Conservation (phyloP, 176 grass and related monocot species). For the Lolium multiflorum region DNA sequence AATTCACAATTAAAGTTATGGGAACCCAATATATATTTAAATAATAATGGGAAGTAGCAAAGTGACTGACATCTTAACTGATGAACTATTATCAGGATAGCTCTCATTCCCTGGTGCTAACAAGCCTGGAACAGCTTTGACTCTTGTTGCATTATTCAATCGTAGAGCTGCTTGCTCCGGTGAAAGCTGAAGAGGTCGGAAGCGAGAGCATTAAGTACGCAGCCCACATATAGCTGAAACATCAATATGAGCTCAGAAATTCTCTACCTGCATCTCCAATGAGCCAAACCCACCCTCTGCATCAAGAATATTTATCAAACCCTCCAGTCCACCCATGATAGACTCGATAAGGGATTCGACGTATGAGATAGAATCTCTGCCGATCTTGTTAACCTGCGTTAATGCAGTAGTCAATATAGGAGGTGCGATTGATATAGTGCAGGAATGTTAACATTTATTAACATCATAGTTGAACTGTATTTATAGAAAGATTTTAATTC, state of each 20-base stretch:
- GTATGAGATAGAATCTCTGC: conserved; percentile 93
- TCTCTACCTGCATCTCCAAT: conserved; percentile 93
- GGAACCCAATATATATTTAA: conserved; percentile 28
- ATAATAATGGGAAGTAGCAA: conserved; percentile 28
- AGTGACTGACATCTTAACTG: conserved; percentile 91
- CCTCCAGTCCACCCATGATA: conserved; percentile 99
- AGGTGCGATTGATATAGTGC: neutral
- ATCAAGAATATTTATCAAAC: conserved; percentile 98
- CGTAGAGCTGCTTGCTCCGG: conserved; percentile 96
- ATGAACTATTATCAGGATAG: conserved; percentile 91
- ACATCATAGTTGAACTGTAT: conserved; percentile 4
- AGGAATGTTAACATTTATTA: conserved; percentile 7
- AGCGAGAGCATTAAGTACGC: conserved; percentile 26
- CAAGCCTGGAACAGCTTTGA: conserved; percentile 74
- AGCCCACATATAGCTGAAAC: neutral
- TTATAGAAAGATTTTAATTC: neutral
- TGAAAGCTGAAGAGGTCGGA: conserved; percentile 68
- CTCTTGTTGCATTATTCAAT: conserved; percentile 77
- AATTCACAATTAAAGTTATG: conserved; percentile 37
- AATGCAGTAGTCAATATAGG: conserved; percentile 36
- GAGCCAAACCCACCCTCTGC: conserved; percentile 98
- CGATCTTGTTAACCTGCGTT: conserved; percentile 84
- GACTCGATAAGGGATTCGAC: conserved; percentile 98
- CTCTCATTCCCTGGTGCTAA: conserved; percentile 90
- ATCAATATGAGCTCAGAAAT: conserved; percentile 44